phyloP scores from a whole-genome alignment of 139 green algal species.

The Auxenochlorella pyrenoidosa region DNA sequence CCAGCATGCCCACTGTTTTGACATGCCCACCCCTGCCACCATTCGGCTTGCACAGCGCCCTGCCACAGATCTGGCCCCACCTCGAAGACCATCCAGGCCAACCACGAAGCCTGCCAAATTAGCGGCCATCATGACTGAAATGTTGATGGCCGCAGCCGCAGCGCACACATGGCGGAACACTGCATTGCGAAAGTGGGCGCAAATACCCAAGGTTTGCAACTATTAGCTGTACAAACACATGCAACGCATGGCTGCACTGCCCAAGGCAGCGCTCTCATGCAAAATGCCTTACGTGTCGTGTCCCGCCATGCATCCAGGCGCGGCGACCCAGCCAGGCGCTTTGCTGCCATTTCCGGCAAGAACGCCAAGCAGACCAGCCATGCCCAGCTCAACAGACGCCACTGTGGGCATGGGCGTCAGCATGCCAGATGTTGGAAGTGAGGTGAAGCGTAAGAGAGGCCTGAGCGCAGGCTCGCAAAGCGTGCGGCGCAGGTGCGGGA shows the following conservation, averaged over 20 bases:
- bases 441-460: too few species aligned
- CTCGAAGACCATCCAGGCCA: conserved; percentile 41
- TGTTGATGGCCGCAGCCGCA: conserved; percentile 61
- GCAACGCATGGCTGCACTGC: background rate
- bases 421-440: too few species aligned
- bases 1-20: too few species aligned
- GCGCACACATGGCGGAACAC: conserved; percentile 60
- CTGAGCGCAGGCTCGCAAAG: too few species aligned
- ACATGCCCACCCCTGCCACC: background rate
- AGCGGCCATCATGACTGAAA: conserved; percentile 80
- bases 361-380: conserved; percentile 83
- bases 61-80: background rate
- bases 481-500: too few species aligned
- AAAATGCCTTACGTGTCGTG: background rate
- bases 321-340: conserved; percentile 23
- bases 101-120: conserved; percentile 90
- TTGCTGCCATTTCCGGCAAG: conserved; percentile 72
- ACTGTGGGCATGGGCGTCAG: conserved; percentile 22
- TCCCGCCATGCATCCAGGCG: background rate
- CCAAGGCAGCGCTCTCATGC: background rate
- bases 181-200: background rate
- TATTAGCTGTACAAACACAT: background rate
- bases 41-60: background rate
- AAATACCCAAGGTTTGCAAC: background rate
- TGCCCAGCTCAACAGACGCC: conserved; percentile 82